These are phyloP conservation scores for Exophiala mesophila DNA, from an alignment of 2,329 filamentous ascomycete genomes.

Conservation along the genomic window DNA sequence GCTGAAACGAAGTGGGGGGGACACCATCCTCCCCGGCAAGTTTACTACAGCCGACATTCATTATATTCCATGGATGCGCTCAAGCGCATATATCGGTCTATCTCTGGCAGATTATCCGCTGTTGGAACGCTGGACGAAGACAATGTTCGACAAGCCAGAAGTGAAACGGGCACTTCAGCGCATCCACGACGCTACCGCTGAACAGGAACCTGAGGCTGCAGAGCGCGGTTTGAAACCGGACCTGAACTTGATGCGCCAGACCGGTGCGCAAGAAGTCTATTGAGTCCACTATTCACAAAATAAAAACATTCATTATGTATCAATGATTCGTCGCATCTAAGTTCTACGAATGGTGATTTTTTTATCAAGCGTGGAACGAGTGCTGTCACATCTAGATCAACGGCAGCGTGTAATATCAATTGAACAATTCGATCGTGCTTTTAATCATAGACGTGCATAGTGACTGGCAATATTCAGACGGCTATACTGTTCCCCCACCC, in stretches of 20 bases:
- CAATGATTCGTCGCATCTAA: not conserved
- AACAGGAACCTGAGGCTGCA: not conserved
- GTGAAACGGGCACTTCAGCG: slow-evolving; percentile 40
- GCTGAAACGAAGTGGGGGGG: slow-evolving; percentile 34
- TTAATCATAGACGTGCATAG: not conserved
- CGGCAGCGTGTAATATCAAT: too few species aligned
- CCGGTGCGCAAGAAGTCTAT: not conserved
- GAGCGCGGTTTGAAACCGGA: not conserved
- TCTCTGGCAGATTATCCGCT: slow-evolving; percentile 37
- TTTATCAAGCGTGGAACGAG: too few species aligned
- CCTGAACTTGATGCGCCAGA: slow-evolving; percentile 1
- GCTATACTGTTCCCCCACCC: not conserved
- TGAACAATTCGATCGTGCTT: not conserved
- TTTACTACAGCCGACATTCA: slow-evolving; percentile 39
- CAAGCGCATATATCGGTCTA: slow-evolving; percentile 36
- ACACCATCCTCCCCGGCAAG: slow-evolving; percentile 35
- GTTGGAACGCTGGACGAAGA: slow-evolving; percentile 36
- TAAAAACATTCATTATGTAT: not conserved
- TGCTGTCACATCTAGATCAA: too few species aligned
- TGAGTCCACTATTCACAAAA: not conserved
- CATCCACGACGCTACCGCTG: slow-evolving; percentile 14
- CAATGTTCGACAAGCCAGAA: slow-evolving; percentile 34
- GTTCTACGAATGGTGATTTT: not conserved
- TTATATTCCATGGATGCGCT: slow-evolving; percentile 39
- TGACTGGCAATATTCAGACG: not conserved